phyloP scores from a whole-genome alignment of 2,329 filamentous ascomycete species.

The Phaeosphaeria sp. region DNA sequence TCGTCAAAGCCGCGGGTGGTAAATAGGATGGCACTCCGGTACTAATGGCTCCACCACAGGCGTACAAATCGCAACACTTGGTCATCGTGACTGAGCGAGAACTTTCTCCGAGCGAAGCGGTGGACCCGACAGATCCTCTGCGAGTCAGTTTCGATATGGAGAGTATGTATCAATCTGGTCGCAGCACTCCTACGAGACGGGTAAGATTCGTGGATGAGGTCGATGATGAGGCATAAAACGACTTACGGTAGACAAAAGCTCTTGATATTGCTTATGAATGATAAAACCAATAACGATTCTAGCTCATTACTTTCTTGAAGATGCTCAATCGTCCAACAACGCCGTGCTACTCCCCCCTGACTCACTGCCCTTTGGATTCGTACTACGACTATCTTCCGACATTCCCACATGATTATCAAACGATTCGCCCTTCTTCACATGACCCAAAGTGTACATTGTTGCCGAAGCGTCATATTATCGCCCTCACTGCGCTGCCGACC shows the following conservation, averaged over 20 bases:
- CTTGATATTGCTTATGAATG: not conserved
- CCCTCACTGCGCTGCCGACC: not conserved
- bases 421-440: no score
- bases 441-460: no score
- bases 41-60: not conserved
- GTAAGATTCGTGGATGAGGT: not conserved
- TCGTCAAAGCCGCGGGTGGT: conserved; percentile 63
- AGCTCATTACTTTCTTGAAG: not conserved
- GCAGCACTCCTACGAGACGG: not conserved
- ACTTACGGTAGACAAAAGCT: conserved; percentile 5
- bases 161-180: not conserved
- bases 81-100: not conserved
- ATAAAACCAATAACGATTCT: not conserved
- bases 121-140: not conserved
- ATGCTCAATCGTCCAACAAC: not conserved
- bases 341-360: no score
- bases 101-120: not conserved
- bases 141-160: not conserved
- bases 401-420: no score
- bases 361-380: no score
- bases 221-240: not conserved
- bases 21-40: conserved; percentile 20
- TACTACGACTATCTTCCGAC: no score
- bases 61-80: not conserved
- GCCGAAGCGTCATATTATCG: not conserved